Base-by-base conservation (phyloP, 768 basidiomycete species). In the Kwoniella heveanensis region DNA sequence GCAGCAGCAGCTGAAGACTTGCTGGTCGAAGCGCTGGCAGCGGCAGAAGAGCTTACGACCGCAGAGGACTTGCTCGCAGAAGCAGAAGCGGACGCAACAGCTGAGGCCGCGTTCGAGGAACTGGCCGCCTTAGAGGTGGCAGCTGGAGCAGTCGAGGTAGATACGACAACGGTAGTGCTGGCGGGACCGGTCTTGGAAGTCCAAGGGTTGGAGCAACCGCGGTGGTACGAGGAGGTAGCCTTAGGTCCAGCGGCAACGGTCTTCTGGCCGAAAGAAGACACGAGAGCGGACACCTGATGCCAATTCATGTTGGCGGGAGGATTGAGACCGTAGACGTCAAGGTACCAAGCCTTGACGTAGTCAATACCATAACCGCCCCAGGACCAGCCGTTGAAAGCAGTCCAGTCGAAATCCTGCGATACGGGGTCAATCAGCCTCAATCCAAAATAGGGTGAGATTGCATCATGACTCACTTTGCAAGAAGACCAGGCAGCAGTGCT, bases 321-420 rank as follows among this genome's bases (percentile, higher is more conserved):
- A 8, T 61, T 27, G 27, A 57, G 37, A 29, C 65, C 65, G 51
- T 66, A 66, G 29, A 32, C 36, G 54, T 61, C 65, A 9, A 66
- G 15, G 60, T 66, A 66, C 65, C 65, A 66, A 27, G 54, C 54
- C 44, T 66, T 61, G 54, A 62, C 60, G 56, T 66, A 66, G 17
- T 61, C 49, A 17, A 62, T 2, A 39, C n/a, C 46, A 56, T 24
- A 66, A 29, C 63, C 63, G 51, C 64, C 64, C 65, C 65, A 66
- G 27, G 65, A 60, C 58, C 58, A 66, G 7, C 50, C 55, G 24
- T 32, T 32, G 48, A 49, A 66, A 44, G 60, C 24, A 26, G 47
- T 36, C 65, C 65, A 66, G 56, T 66, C 60, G 25, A 66, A 66
- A 48, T 57, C 59, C 39, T 44, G 17, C 39, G 17, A 44, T 3